These are phyloP conservation scores for Dactylellina haptotyla DNA, from an alignment of 2,329 filamentous ascomycete species.

Conservation along the genomic window DNA sequence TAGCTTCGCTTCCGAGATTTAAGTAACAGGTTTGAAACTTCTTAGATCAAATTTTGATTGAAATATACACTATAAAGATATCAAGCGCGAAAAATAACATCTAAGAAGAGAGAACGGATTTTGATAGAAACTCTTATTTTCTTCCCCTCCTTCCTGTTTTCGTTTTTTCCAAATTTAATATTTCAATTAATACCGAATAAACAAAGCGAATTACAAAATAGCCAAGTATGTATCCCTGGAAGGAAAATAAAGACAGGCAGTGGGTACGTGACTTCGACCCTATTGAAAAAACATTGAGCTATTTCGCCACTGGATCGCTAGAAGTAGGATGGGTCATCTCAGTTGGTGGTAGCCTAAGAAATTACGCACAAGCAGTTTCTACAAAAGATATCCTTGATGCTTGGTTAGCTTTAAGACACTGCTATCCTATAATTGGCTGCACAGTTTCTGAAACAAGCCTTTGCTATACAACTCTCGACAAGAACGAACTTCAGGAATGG, in stretches of 20 bases:
- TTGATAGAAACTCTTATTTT: too few species aligned
- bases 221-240: too few species aligned
- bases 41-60: too few species aligned
- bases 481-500: not conserved
- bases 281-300: not conserved
- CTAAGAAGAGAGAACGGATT: too few species aligned
- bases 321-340: not conserved
- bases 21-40: too few species aligned
- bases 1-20: too few species aligned
- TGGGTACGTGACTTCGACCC: not conserved
- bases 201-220: too few species aligned
- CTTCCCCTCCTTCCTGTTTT: too few species aligned
- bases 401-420: conserved; percentile 4
- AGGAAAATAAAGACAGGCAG: not conserved
- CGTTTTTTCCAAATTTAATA: too few species aligned
- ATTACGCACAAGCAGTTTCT: not conserved
- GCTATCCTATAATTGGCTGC: conserved; percentile 15
- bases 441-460: not conserved
- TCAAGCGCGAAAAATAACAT: too few species aligned
- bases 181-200: too few species aligned
- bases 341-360: not conserved
- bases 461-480: not conserved
- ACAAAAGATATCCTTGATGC: not conserved
- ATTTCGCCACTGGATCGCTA: not conserved
- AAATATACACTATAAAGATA: too few species aligned